Evolutionary conservation across 805 yeast genomes (phyloP).

Genomic region (Sungouiozyma intestinalis): DNA sequence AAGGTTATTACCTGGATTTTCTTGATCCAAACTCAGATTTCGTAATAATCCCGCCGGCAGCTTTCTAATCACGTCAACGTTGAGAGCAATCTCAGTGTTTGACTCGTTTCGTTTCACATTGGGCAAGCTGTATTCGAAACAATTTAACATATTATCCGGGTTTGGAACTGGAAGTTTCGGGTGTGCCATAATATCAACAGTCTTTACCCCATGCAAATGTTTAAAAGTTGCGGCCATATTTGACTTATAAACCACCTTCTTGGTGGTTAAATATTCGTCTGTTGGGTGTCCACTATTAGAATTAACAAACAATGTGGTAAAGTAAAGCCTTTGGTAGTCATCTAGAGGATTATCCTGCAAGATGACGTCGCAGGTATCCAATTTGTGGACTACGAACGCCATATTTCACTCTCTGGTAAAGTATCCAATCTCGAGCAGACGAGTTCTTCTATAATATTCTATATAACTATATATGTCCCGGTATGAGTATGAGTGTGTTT

Average conservation of each 20-base stretch:
- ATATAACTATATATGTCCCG: no score
- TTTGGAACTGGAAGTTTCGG: neutral
- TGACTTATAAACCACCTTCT: constrained; percentile 15
- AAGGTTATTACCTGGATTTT: neutral
- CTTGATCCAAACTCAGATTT: neutral
- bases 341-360: constrained; percentile 20
- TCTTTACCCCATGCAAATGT: constrained; percentile 3
- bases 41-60: neutral
- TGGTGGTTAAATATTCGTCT: constrained; percentile 5
- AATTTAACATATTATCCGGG: constrained; percentile 12
- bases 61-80: neutral
- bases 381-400: constrained; percentile 1
- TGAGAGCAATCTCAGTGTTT: neutral
- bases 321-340: constrained; percentile 26
- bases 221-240: constrained; percentile 13
- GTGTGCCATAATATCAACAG: neutral
- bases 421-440: no score
- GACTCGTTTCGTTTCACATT: constrained; percentile 7
- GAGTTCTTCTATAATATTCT: no score
- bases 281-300: neutral
- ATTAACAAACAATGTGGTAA: constrained; percentile 11
- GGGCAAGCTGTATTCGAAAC: constrained; percentile 25
- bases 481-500: no score
- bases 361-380: constrained; percentile 10
- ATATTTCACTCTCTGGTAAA: neutral